Evolutionary conservation across 2,329 filamentous ascomycete species (phyloP).

Genomic region (Stachybotrys elegans): DNA sequence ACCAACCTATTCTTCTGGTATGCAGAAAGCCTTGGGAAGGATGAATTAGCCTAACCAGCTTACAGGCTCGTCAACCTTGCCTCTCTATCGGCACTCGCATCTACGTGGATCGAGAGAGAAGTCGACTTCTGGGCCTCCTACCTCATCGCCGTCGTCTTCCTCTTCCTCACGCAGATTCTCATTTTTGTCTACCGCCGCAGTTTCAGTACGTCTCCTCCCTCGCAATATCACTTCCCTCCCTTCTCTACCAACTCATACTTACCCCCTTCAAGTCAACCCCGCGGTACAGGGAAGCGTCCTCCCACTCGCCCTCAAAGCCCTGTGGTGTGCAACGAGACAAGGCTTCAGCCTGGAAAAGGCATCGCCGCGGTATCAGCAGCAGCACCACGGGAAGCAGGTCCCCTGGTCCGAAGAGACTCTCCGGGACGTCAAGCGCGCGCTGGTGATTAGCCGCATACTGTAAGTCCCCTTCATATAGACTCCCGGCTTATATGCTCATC

Average conservation of each 20-base stretch:
- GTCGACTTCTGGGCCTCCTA: conserved; percentile 3
- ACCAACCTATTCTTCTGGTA: conserved; percentile 2
- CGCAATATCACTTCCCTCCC: not conserved
- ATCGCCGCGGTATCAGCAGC: not conserved
- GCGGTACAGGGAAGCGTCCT: conserved; percentile 1
- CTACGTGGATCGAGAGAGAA: conserved; percentile 1
- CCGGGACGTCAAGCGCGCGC: not conserved
- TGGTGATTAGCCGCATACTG: conserved; percentile 1
- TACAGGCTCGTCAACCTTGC: conserved; percentile 1
- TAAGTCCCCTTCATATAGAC: not conserved
- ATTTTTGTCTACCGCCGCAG: not conserved
- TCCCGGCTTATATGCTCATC: not conserved
- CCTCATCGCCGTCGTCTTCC: not conserved
- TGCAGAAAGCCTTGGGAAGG: no score
- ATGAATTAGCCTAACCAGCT: no score
- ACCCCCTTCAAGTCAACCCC: not conserved
- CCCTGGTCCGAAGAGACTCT: not conserved
- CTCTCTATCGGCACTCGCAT: not conserved
- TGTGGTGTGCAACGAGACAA: not conserved
- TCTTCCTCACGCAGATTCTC: not conserved
- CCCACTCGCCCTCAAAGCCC: not conserved
- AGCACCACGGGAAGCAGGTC: not conserved
- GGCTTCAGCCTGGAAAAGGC: not conserved
- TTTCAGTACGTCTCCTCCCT: not conserved
- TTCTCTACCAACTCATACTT: not conserved